phyloP scores from a whole-genome alignment of 768 basidiomycete genomes.

The Mycena albidolilacea region DNA sequence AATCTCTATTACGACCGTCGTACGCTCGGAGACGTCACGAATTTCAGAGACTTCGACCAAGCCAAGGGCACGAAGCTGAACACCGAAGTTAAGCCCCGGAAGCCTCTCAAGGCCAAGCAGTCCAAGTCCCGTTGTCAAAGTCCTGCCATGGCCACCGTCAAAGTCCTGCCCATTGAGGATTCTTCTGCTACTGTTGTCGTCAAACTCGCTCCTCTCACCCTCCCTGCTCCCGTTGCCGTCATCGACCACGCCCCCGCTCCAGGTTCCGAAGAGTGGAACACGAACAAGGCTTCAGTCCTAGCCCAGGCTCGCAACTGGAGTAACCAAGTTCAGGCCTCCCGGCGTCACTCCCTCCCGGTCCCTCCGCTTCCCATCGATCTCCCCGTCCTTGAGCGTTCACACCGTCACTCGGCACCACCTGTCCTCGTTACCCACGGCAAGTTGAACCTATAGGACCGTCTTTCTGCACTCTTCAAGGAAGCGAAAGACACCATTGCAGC shows the following conservation, averaged over 20 bases:
- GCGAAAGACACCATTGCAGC: slow-evolving; percentile 11
- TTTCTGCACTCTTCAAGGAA: slow-evolving; percentile 1
- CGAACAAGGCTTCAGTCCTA: neutral
- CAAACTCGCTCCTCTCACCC: neutral
- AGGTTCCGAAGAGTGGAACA: slow-evolving; percentile 19
- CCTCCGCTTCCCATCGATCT: neutral
- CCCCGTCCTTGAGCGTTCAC: neutral
- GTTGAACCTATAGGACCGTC: neutral
- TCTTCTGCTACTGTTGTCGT: neutral
- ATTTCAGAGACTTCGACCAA: neutral
- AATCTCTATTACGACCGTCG: slow-evolving; percentile 25
- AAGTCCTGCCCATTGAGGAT: neutral
- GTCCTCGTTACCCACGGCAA: slow-evolving; percentile 1
- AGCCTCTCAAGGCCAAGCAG: neutral
- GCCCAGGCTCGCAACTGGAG: slow-evolving; percentile 8
- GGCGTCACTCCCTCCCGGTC: neutral
- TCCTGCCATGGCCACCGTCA: neutral
- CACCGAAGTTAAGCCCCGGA: neutral
- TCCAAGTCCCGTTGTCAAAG: neutral
- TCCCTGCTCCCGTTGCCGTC: neutral
- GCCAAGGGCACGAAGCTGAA: neutral
- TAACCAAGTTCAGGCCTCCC: slow-evolving; percentile 2
- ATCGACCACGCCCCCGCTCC: neutral
- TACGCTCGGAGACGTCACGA: slow-evolving; percentile 18
- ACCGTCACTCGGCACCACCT: slow-evolving; percentile 23